Evolutionary conservation across 805 yeast species (phyloP), one percentile per base, ranked within the genome.

Genomic region (Clavispora vitiphila): DNA sequence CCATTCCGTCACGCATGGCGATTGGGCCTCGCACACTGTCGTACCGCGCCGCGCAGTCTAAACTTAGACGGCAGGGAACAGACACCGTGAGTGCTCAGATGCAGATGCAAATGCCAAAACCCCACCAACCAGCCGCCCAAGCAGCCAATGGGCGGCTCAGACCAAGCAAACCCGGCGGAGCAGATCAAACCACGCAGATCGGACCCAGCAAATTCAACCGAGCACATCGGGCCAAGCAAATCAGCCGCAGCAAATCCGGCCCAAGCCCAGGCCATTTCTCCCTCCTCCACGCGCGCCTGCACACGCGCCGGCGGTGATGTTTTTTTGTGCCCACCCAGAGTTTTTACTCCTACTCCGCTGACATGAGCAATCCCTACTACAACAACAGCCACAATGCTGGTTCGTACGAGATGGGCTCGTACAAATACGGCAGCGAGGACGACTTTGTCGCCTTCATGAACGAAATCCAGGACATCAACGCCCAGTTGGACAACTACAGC

Each of bases 391-490:
- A 26, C 43, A 34, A 35, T 37, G 31, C 16, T 39, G 42, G 40
- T 15, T 26, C 39, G 39, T 50, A 50, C 43, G 53, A 51, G 36
- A 42, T 51, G 53, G 35, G 41, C 37, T 34, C 40, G 34, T 41
- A 32, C 44, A 50, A 49, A 43, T 49, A 49, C 45, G 53, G 61
- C 35, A 77, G 69, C 48, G 71, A 63, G 38, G 68, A 66, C 47
- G 83, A 78, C 52, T 78, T 80, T 58, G 78, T 80, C 41, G 72
- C 69, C 39, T 86, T 84, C 59, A 86, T 85, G 77, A 72, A 76
- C 48, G 80, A 78, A 54, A 41, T 51, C 37, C 78, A 81, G 56
- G 72, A 71, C 48, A 77, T 87, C 61, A 83, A 85, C 65, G 74
- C 74, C 47, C 79, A 79, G 53, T 73, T 87, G 49, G 81, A 78